A percentile compares a stretch with the other conserved stretches of the same genome.
Conservation (phyloP, 2,329 filamentous ascomycete genomes). For the Hypoxylon sp. region DNA sequence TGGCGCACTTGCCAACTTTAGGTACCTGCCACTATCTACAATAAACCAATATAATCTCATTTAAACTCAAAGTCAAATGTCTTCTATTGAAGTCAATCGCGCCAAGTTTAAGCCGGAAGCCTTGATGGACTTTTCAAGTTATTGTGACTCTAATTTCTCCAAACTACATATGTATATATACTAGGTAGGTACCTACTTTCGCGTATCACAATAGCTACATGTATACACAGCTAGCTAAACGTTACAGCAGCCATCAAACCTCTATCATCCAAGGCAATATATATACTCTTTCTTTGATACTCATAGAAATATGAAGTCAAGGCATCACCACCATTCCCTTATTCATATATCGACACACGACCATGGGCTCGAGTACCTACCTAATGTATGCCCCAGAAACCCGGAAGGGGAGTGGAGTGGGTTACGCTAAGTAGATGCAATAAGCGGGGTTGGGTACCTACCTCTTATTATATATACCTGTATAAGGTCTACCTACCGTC, state of each 20-base stretch:
- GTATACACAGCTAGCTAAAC: too few species aligned
- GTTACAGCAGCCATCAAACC: too few species aligned
- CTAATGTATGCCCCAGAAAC: neutral
- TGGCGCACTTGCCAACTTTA: too few species aligned
- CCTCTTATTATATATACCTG: conserved; percentile 3
- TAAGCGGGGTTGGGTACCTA: conserved; percentile 23
- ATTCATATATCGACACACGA: conserved; percentile 6
- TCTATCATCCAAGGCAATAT: too few species aligned
- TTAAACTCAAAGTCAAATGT: neutral
- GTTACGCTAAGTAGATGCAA: conserved; percentile 13
- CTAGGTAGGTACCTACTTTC: too few species aligned
- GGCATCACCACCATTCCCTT: neutral
- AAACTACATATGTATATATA: neutral
- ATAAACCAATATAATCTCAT: too few species aligned
- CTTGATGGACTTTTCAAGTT: neutral
- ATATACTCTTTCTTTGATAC: too few species aligned
- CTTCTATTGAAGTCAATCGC: neutral
- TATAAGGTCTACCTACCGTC: neutral
- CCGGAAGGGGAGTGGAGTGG: conserved; percentile 8
- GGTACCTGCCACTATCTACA: too few species aligned
- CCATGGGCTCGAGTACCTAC: neutral
- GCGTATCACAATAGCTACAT: neutral
- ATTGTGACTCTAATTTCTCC: neutral
- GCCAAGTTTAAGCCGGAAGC: neutral
- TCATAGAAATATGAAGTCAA: neutral